Percentiles rank a stretch among this genome's conserved stretches.
Evolutionary conservation across 768 basidiomycete species (phyloP).

Genomic region (Phlebiopsis flavidoalba): DNA sequence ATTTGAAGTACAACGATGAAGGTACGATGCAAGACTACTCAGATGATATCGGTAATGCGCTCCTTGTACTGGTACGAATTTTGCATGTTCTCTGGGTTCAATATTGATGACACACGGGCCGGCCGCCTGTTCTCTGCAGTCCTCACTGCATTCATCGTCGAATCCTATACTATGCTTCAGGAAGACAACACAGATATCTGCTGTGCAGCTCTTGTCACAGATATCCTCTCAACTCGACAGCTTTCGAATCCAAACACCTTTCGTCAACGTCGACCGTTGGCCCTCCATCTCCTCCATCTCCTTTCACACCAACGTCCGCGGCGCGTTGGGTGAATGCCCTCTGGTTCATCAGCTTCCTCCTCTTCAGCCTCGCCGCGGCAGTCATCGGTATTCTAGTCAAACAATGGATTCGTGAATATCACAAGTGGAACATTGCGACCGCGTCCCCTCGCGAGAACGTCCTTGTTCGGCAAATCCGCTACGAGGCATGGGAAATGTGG

Average conservation of each 20-base stretch:
- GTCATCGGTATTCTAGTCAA: slow-evolving; percentile 3
- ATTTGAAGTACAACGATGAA: background rate
- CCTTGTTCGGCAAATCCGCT: background rate
- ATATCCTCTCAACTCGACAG: background rate
- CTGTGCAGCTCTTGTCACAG: background rate
- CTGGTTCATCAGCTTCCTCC: slow-evolving; percentile 6
- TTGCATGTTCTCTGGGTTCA: background rate
- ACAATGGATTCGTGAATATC: slow-evolving; percentile 8
- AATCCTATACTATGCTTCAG: background rate
- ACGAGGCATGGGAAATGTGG: background rate
- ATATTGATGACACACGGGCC: background rate
- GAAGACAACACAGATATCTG: background rate
- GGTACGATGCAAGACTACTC: slow-evolving; percentile 1
- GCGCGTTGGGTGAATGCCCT: slow-evolving; percentile 2
- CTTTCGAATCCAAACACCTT: background rate
- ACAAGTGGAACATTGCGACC: background rate
- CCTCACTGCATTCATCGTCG: slow-evolving; percentile 1
- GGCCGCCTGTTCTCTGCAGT: slow-evolving; percentile 9
- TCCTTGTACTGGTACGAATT: background rate
- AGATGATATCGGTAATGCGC: slow-evolving; percentile 6
- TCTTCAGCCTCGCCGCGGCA: slow-evolving; percentile 5
- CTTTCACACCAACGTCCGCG: background rate
- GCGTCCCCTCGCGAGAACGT: slow-evolving; percentile 3
- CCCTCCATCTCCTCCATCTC: background rate
- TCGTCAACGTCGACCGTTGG: background rate